Percentiles rank a stretch among this genome's conserved stretches.
Evolutionary conservation across 345 rosid genomes (phyloP).

Genomic region (Sonneratia alba): DNA sequence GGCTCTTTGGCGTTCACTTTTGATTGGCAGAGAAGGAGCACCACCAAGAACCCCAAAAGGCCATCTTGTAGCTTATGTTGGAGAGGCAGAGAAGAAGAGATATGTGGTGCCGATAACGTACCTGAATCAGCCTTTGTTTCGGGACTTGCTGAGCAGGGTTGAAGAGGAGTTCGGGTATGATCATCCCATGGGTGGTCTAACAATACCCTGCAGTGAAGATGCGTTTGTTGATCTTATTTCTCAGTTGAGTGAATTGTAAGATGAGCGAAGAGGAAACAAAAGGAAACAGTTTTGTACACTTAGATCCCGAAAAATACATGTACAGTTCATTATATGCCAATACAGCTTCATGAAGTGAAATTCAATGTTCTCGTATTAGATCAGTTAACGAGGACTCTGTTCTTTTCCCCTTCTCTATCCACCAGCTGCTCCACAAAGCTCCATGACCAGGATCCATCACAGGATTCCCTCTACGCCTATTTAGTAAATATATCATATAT

Average conservation of each 20-base stretch:
- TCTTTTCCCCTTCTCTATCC: neutral
- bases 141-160: slow-evolving; percentile 19
- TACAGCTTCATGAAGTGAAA: neutral
- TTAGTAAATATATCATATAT: neutral
- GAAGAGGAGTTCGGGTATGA: slow-evolving; percentile 33
- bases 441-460: neutral
- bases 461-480: too few species aligned
- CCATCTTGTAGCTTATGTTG: slow-evolving; percentile 26
- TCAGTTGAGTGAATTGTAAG: slow-evolving; percentile 12
- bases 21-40: neutral
- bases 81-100: slow-evolving; percentile 30
- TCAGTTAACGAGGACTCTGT: neutral
- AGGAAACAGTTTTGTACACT: neutral
- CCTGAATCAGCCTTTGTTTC: slow-evolving; percentile 26
- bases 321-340: neutral
- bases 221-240: slow-evolving; percentile 17
- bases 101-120: slow-evolving; percentile 25
- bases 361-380: neutral
- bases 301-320: neutral
- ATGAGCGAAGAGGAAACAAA: neutral
- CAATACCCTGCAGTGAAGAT: slow-evolving; percentile 28
- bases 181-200: slow-evolving; percentile 37
- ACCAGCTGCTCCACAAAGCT: neutral
- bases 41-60: slow-evolving; percentile 18
- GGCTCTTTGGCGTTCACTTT: slow-evolving; percentile 1